These are phyloP conservation scores for Lophium mytilinum DNA, from an alignment of 495 filamentous ascomycete species.

Conservation along the genomic window DNA sequence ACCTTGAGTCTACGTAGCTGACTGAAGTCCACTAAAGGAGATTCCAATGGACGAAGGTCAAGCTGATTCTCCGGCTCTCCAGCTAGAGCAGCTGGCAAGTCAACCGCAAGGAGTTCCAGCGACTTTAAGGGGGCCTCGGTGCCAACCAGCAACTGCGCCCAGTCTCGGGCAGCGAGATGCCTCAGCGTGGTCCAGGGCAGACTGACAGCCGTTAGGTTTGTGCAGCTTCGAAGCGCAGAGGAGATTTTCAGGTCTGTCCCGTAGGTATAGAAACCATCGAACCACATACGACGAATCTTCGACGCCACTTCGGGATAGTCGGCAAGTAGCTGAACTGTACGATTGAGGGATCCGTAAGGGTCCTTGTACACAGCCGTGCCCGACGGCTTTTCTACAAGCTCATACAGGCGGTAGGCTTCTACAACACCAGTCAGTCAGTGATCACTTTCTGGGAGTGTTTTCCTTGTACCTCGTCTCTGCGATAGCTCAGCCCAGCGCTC, in stretches of 20 bases:
- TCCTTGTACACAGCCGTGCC: conserved; percentile 44
- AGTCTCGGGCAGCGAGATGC: conserved; percentile 38
- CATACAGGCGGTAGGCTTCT: conserved; percentile 35
- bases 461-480: conserved; percentile 21
- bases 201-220: conserved; percentile 36
- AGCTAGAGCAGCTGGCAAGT: conserved; percentile 35
- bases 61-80: conserved; percentile 25
- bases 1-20: conserved; percentile 43
- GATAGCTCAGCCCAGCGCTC: conserved; percentile 40
- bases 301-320: conserved; percentile 36
- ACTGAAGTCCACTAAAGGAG: conserved; percentile 37
- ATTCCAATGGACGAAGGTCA: conserved; percentile 29
- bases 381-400: conserved; percentile 32
- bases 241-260: conserved; percentile 42
- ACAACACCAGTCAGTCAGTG: neutral
- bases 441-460: neutral
- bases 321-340: conserved; percentile 39
- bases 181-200: conserved; percentile 47
- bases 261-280: conserved; percentile 45
- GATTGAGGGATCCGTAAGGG: conserved; percentile 41
- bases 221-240: conserved; percentile 36
- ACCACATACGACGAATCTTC: conserved; percentile 46
- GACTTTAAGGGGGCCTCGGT: conserved; percentile 35
- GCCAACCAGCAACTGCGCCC: conserved; percentile 37
- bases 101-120: conserved; percentile 43